Base-by-base conservation (phyloP, 169 alveolate genomes). In the Eimeria falciformis region DNA sequence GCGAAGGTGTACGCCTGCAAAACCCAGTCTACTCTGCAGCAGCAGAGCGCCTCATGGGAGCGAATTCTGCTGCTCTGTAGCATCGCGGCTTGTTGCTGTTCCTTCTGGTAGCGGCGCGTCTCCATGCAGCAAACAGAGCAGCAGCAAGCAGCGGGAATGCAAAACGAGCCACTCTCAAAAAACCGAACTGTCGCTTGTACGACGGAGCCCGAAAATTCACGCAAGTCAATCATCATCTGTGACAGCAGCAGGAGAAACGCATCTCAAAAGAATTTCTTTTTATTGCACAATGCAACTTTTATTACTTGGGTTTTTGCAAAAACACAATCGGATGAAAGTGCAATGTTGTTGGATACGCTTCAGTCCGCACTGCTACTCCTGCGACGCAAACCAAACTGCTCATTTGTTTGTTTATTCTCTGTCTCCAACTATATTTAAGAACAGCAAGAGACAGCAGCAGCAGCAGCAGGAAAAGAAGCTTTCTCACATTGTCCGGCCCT, bases 11-110 rank as follows among this genome's bases (percentile, higher is more conserved):
- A 79, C 37, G 89, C 89, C 53, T 79, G 89, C 73, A 79, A 40
- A 65, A 79, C 89, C 89, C 89, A 79, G 40, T 79, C 89, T 29
- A 79, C 89, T 62, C 21, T 47, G 89, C 89, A 79, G 53, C 89
- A 79, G 55, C 89, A 79, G 7, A 14, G 89, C 11, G 75, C 47
- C 89, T 79, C 89, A 33, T 79, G 33, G 0, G 89, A 73, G 33
- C 75, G 89, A n/a, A 79, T 69, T 27, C 89, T 73, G 6, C 75
- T 79, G 27, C 55, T 47, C 68, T 40, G 58, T n/a, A n/a, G n/a
- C 7, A 50, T 50, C 7, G 75, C 75, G 47, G 55, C 50, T n/a
- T 53, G 73, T 50, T 5, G 33, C 56, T 47, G 55, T 23, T 55
- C 69, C n/a, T 18, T 17, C 33, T 40, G 43, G 55, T 23, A 5